These are phyloP conservation scores for Coniochaeta sp. DNA, from an alignment of 2,329 filamentous ascomycete genomes.

Conservation along the genomic window DNA sequence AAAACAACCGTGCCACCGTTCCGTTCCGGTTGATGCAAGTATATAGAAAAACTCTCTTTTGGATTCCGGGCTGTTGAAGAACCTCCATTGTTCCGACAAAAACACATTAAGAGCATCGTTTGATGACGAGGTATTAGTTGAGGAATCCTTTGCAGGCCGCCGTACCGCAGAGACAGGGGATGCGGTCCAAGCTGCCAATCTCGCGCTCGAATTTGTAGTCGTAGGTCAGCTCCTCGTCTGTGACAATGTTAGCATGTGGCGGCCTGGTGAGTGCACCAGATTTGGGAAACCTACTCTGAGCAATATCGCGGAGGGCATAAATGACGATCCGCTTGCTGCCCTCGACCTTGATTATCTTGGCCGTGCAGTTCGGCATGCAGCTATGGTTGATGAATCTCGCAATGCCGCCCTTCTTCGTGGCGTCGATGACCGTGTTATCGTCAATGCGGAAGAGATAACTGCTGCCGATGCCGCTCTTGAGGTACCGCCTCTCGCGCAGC, in stretches of 20 bases:
- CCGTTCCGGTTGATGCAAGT: neutral
- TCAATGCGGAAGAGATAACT: constrained; percentile 98
- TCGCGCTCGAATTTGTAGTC: constrained; percentile 99
- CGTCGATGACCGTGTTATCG: constrained; percentile 94
- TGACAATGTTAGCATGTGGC: constrained; percentile 9
- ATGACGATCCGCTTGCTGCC: constrained; percentile 98
- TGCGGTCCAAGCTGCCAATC: constrained; percentile 87
- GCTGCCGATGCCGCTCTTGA: constrained; percentile 94
- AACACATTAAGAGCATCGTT: neutral
- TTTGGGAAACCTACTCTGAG: constrained; percentile 78
- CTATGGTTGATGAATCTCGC: constrained; percentile 98
- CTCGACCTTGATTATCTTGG: constrained; percentile 98
- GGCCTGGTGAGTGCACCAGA: neutral
- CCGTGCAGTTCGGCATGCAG: constrained; percentile 96
- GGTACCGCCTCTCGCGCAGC: constrained; percentile 82
- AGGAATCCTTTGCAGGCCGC: constrained; percentile 97
- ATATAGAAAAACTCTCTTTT: neutral
- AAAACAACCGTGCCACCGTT: neutral
- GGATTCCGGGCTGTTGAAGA: neutral
- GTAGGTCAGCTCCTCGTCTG: constrained; percentile 98
- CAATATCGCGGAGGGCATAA: constrained; percentile 92
- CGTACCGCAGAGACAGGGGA: constrained; percentile 94
- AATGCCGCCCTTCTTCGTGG: constrained; percentile 97
- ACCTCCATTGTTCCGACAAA: neutral
- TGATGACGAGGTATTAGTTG: constrained; percentile 52